Percentiles rank a stretch among this genome's conserved stretches.
These are phyloP conservation scores for Paramarasmius palmivorus DNA, from an alignment of 1,284 basidiomycete species.

Conservation along the genomic window DNA sequence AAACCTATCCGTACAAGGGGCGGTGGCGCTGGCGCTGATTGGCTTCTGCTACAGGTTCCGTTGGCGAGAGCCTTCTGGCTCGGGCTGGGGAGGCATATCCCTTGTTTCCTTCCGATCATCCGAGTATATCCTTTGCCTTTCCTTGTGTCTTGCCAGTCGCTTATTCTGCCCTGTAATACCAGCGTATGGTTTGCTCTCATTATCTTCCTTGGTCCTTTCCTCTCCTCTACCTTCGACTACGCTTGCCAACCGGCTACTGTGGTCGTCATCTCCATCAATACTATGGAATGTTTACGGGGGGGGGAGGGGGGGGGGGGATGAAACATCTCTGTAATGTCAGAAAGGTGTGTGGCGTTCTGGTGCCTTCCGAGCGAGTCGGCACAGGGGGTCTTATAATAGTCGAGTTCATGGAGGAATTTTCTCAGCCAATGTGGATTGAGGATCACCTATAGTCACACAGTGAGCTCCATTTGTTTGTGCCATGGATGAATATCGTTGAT, in stretches of 20 bases:
- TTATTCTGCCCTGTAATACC: slow-evolving; percentile 76
- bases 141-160: slow-evolving; percentile 52
- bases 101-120: neutral
- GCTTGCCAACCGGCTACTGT: slow-evolving; percentile 34
- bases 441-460: slow-evolving; percentile 22
- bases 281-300: slow-evolving; percentile 57
- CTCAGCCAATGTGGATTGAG: slow-evolving; percentile 54
- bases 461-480: too few relatives aligned
- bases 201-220: slow-evolving; percentile 30
- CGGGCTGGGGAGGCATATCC: slow-evolving; percentile 2
- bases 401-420: slow-evolving; percentile 66
- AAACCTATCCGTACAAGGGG: slow-evolving; percentile 24
- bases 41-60: neutral
- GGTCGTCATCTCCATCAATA: slow-evolving; percentile 58
- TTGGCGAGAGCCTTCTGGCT: neutral
- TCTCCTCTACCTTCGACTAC: slow-evolving; percentile 29
- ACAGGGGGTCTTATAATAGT: slow-evolving; percentile 75
- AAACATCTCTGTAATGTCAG: slow-evolving; percentile 61
- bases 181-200: slow-evolving; percentile 69
- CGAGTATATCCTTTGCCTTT: slow-evolving; percentile 29
- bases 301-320: too few relatives aligned
- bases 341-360: slow-evolving; percentile 24
- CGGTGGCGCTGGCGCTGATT: slow-evolving; percentile 23
- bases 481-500: slow-evolving; percentile 14
- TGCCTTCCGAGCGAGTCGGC: slow-evolving; percentile 56